Base-by-base conservation (phyloP, 495 filamentous ascomycete species). In the Letharia lupina region DNA sequence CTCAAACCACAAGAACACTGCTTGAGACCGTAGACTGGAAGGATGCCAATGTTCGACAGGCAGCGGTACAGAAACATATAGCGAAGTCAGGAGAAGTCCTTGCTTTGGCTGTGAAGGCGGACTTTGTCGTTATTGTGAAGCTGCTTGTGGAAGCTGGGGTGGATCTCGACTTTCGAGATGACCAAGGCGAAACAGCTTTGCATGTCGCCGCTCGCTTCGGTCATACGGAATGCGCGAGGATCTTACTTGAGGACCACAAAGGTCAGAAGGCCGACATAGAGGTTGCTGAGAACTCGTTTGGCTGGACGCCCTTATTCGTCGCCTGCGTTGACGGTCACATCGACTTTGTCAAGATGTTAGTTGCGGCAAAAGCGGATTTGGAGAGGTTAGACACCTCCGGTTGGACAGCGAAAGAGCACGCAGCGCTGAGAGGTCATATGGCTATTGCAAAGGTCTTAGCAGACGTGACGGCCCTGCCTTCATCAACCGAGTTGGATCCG, bases 331-430 rank as follows among this genome's bases (percentile, higher is more conserved):
- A 98, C 67, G 92, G 91, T 0, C 84, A 89, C 64, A 73, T 91
- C 42, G 74, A 81, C 1, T 84, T 95, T 42, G 89, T 94, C 28
- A 84, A 90, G 72, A 82, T 91, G 57, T 80, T 98, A 13, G 81
- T 96, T 54, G 82, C 85, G 35, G 87, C 89, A 39, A 90, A 90
- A 0, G 89, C 89, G 1, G 84, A 94, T 61, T 72, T 91, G 18
- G 86, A 87, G 61, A 85, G 82, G 59, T 74, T 77, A 12, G 94
- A 98, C 74, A 86, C 86, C 3, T 97, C 92, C 60, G 94, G 94
- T 11, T 98, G 95, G 95, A 96, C 91, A 2, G 86, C 93, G 3
- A 91, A 87, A 77, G 94, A 98, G 73, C 94, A 98, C 77, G 94
- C 94, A 7, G 88, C 90, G 0, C 77, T 98, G 45, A 78, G 94